Base-by-base conservation (phyloP, 2,329 filamentous ascomycete species). In the Coleophoma eucalyptorum region DNA sequence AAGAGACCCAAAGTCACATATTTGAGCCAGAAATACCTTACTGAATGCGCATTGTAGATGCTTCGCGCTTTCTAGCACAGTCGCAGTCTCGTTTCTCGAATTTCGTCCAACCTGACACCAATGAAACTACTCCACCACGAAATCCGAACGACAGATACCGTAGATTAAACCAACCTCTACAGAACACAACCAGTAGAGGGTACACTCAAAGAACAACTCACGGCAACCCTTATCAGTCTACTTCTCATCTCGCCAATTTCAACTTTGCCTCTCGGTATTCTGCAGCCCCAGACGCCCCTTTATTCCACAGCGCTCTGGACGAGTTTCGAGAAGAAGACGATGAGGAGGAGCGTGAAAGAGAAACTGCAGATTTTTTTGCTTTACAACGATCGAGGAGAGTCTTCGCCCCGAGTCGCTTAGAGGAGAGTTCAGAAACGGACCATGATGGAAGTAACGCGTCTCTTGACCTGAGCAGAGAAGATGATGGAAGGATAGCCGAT, bases 311-410 rank as follows among this genome's bases (percentile, higher is more conserved):
- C 64, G 86, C 89, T 4, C 82, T 91, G 15, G 91, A 96, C 67
- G 90, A 95, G 64, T 94, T 95, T 57, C 84, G 88, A 55, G 92
- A 97, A 69, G 90, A 95, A 64, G 92, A 97, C 56, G 93, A 97
- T 55, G 92, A 94, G 66, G 87, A 90, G 61, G 91, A 96, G 69
- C 86, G 90, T 61, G 89, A 95, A 61, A 78, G 91, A 49, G 93
- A 97, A 65, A 89, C 93, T 33, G 91, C 91, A n/a, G 94, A 97
- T 69, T 85, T 94, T 58, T 95, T 92, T 69, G 93, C 93, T 5
- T 75, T 99, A 51, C 92, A 97, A 69, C 81, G 87, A 60, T 97
- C 93, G 58, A 82, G 94, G 59, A 82, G 92, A 43, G 89, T 96
- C 52, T 93, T 97, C 64, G 90, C 90, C 13, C 85, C 86, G 13